A percentile compares a stretch with the other conserved stretches of the same genome.
These are phyloP conservation scores for Trichosporon sp. DNA, from an alignment of 1,284 basidiomycete species.

Conservation along the genomic window DNA sequence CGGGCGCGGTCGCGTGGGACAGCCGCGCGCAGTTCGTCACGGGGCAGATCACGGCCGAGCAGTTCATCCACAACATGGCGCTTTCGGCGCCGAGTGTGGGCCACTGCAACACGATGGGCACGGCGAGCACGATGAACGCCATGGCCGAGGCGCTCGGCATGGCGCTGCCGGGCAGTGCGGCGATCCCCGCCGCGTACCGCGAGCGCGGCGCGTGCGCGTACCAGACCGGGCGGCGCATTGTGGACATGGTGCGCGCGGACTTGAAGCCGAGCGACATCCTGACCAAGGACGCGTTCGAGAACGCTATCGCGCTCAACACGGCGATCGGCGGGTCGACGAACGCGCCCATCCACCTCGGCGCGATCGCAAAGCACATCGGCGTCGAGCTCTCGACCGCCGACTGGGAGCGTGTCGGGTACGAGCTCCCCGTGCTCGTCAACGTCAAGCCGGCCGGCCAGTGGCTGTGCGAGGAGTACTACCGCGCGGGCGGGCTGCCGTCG, in stretches of 20 bases:
- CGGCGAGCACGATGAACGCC: slow-evolving; percentile 69
- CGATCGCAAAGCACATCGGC: slow-evolving; percentile 47
- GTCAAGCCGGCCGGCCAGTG: slow-evolving; percentile 45
- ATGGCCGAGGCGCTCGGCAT: slow-evolving; percentile 87
- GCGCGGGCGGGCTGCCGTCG: slow-evolving; percentile 45
- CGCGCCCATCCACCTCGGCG: slow-evolving; percentile 54
- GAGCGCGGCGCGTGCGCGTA: slow-evolving; percentile 54
- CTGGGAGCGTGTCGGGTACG: slow-evolving; percentile 45
- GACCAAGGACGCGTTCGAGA: slow-evolving; percentile 83
- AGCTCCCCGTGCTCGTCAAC: slow-evolving; percentile 43
- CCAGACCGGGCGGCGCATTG: slow-evolving; percentile 74
- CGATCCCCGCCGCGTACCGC: slow-evolving; percentile 62
- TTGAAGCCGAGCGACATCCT: slow-evolving; percentile 90
- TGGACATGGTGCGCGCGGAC: slow-evolving; percentile 73
- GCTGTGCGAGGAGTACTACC: slow-evolving; percentile 48
- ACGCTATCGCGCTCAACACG: slow-evolving; percentile 80
- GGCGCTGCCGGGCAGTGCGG: slow-evolving; percentile 82
- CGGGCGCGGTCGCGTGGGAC: slow-evolving; percentile 47
- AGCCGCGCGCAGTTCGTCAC: slow-evolving; percentile 34
- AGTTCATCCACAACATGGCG: slow-evolving; percentile 42
- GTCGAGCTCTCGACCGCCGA: slow-evolving; percentile 41
- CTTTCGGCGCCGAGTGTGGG: slow-evolving; percentile 40
- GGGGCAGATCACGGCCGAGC: slow-evolving; percentile 39
- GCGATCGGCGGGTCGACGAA: slow-evolving; percentile 89
- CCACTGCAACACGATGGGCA: slow-evolving; percentile 50